Conservation (phyloP, 2,329 filamentous ascomycete genomes). For the Monilinia fructicola region DNA sequence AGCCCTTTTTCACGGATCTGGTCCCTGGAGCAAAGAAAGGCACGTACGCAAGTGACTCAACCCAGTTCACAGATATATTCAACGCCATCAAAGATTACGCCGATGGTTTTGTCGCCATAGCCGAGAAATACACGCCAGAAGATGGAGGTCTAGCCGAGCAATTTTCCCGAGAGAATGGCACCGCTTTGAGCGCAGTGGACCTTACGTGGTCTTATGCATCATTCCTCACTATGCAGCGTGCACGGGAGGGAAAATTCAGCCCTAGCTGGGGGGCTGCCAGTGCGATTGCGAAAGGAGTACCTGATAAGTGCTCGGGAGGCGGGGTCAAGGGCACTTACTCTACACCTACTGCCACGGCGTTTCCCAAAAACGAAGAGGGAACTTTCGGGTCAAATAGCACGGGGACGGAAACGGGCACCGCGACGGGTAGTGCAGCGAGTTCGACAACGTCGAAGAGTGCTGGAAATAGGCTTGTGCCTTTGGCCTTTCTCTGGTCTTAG, state of each 20-base stretch:
- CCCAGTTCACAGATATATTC: constrained; percentile 50
- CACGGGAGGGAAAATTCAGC: constrained; percentile 55
- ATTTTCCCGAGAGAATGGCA: constrained; percentile 54
- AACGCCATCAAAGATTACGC: constrained; percentile 62
- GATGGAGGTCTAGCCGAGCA: constrained; percentile 67
- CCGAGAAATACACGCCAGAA: constrained; percentile 50
- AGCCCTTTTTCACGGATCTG: constrained; percentile 70
- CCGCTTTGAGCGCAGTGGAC: constrained; percentile 60
- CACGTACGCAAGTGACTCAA: constrained; percentile 62
- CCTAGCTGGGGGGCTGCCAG: constrained; percentile 53
- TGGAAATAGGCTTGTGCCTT: constrained; percentile 9
- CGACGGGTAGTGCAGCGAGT: constrained; percentile 7
- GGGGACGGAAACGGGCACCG: background rate
- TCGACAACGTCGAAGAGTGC: constrained; percentile 11
- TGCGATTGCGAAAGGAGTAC: constrained; percentile 39
- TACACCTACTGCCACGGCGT: background rate
- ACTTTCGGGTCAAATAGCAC: constrained; percentile 9
- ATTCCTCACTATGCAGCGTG: constrained; percentile 60
- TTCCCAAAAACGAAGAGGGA: constrained; percentile 13
- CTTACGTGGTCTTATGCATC: constrained; percentile 73
- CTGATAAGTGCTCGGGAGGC: constrained; percentile 9
- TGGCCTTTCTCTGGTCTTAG: background rate
- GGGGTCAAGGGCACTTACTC: constrained; percentile 3
- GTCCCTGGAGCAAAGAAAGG: constrained; percentile 57
- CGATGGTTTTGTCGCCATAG: constrained; percentile 53